Conservation (phyloP, 2,329 filamentous ascomycete genomes). For the Fusarium devonianum region DNA sequence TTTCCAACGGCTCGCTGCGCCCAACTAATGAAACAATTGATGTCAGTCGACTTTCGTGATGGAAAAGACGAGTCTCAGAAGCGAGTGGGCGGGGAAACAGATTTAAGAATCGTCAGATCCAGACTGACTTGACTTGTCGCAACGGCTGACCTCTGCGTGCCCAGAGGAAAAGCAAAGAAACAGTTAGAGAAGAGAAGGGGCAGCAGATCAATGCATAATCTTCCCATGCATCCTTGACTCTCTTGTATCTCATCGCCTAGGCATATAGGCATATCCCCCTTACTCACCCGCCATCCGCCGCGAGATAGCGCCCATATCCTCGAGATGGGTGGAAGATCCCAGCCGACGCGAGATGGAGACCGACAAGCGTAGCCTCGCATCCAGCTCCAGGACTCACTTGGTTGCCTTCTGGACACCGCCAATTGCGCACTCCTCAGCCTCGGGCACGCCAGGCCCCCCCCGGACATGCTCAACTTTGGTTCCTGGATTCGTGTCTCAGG, state of each 20-base stretch:
- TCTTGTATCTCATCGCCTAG: too few species aligned
- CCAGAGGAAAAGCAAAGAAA: background rate
- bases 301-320: constrained; percentile 18
- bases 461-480: background rate
- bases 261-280: too few species aligned
- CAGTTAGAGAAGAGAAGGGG: background rate
- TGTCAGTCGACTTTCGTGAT: constrained; percentile 1
- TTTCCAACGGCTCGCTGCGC: constrained; percentile 10
- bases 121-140: constrained; percentile 21
- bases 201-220: constrained; percentile 1
- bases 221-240: background rate
- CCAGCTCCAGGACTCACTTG: constrained; percentile 10
- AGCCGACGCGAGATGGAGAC: constrained; percentile 6
- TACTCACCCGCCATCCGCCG: constrained; percentile 8
- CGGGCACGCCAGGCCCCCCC: background rate
- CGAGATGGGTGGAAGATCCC: constrained; percentile 20
- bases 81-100: constrained; percentile 8
- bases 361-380: constrained; percentile 17
- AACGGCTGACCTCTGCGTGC: background rate
- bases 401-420: too few species aligned
- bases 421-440: constrained; percentile 12
- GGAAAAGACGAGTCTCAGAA: constrained; percentile 22
- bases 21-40: constrained; percentile 18
- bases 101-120: constrained; percentile 17
- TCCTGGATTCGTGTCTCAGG: constrained; percentile 6